Base-by-base conservation (phyloP, 2,329 filamentous ascomycete species). In the Podosphaera aphanis region DNA sequence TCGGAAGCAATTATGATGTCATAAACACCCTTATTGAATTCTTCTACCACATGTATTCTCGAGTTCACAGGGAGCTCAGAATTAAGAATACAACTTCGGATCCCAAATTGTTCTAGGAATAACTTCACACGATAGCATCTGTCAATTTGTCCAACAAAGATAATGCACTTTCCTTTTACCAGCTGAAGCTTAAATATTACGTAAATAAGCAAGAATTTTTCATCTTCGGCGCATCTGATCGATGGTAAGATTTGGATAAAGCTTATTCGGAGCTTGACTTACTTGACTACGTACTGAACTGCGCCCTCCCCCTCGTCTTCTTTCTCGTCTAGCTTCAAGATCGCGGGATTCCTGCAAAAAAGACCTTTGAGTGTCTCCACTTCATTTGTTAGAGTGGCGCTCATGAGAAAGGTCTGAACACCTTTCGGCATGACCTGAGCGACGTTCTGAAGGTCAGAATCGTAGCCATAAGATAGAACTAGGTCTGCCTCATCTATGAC, bases 1-100 rank as follows among this genome's bases (percentile, higher is more conserved):
- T 98, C 90, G 0, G 84, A 86, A 0, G 90, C 90, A 55, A 98
- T 93, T 53, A 98, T 86, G 50, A 95, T 94, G 56, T 98, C 88
- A 68, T 98, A 98, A 5, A 95, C 77, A 45, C 83, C 83, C 62
- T 83, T 82, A 66, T 95, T 98, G 64, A 98, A 98, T 60, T 95
- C 85, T 56, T 95, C 82, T 2, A 98, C 88, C 1, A 93, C 85
- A 59, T 98, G 88, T 35, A 94, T 76, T 49, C 90, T 72, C 1
- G 83, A 90, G 57, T 94, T 94, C 52, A 95, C 78, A 0, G 90
- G 90, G 31, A 98, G 64, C 59, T 98, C 88, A 1, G 84, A 90
- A 64, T 98, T 98, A 36, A 98, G 66, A 23, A 94, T 83, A 62
- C 83, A 93, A 56, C 83, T 88, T 59, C 84, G 80, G 58, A 94